Conservation (phyloP, 305 asterid species). For the Fraxinus latifolia region DNA sequence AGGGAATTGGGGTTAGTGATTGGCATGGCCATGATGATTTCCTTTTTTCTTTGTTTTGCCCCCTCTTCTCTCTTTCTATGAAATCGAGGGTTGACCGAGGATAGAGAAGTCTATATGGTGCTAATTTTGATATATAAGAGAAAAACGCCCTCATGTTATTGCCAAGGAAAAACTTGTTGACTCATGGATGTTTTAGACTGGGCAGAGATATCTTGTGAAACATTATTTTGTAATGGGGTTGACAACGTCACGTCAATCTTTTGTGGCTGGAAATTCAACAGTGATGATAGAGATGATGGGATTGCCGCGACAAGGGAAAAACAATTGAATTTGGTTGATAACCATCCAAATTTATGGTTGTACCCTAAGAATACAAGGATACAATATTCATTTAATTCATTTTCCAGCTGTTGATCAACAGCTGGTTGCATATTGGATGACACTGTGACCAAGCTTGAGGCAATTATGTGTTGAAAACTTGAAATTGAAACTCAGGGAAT, state of each 20-base stretch:
- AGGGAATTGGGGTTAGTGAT: not conserved
- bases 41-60: not conserved
- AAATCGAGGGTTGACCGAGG: not conserved
- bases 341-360: not conserved
- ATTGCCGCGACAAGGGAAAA: not conserved
- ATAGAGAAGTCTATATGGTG: not conserved
- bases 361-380: not conserved
- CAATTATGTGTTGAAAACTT: not conserved
- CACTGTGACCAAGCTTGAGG: not conserved
- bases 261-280: not conserved
- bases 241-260: not conserved
- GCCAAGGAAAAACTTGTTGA: not conserved
- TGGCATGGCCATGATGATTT: not conserved
- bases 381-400: not conserved
- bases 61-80: not conserved
- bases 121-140: not conserved
- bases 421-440: not conserved
- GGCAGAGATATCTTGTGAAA: not conserved
- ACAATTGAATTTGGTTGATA: not conserved
- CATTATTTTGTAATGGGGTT: not conserved
- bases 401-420: not conserved
- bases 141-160: not conserved
- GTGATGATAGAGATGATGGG: not conserved
- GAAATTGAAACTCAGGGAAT: not conserved
- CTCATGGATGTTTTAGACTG: not conserved